A percentile compares a stretch with the other conserved stretches of the same genome.
Evolutionary conservation across 768 basidiomycete species (phyloP).

Genomic region (Suillus variegatus): DNA sequence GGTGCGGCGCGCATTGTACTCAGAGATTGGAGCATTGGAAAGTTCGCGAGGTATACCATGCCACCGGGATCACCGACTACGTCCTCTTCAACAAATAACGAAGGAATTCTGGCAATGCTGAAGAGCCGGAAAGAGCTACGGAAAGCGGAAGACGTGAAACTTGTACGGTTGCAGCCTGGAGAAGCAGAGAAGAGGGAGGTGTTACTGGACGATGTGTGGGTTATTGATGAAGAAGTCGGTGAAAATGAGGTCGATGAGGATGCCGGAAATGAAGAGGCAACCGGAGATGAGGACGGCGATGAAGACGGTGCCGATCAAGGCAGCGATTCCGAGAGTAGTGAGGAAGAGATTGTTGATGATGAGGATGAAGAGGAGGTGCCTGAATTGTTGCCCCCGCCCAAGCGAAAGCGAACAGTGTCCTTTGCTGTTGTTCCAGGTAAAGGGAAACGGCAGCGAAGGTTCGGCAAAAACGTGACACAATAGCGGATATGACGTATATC

Average conservation of each 20-base stretch:
- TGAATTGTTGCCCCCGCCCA: constrained; percentile 33
- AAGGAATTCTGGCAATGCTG: constrained; percentile 47
- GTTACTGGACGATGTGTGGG: constrained; percentile 40
- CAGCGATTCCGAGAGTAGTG: constrained; percentile 38
- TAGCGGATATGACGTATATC: background rate
- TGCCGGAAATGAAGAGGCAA: constrained; percentile 41
- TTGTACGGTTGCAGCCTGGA: constrained; percentile 55
- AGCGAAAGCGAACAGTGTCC: constrained; percentile 50
- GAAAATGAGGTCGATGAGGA: constrained; percentile 36
- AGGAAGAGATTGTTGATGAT: constrained; percentile 46
- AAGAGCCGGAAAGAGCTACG: constrained; percentile 68
- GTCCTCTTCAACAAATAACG: constrained; percentile 36
- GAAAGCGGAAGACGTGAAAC: constrained; percentile 46
- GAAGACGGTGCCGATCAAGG: constrained; percentile 36
- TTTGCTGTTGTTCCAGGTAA: constrained; percentile 38
- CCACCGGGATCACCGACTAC: constrained; percentile 38
- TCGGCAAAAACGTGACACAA: background rate
- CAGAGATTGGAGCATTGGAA: constrained; percentile 81
- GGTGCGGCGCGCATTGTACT: constrained; percentile 79
- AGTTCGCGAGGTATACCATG: constrained; percentile 69
- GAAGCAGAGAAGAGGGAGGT: constrained; percentile 42
- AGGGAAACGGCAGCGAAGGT: constrained; percentile 14
- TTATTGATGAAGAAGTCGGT: constrained; percentile 32
- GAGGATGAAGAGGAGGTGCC: constrained; percentile 39
- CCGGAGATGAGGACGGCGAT: constrained; percentile 29